Base-by-base conservation (phyloP, 176 grass and related monocot genomes). In the Musa itinerans region DNA sequence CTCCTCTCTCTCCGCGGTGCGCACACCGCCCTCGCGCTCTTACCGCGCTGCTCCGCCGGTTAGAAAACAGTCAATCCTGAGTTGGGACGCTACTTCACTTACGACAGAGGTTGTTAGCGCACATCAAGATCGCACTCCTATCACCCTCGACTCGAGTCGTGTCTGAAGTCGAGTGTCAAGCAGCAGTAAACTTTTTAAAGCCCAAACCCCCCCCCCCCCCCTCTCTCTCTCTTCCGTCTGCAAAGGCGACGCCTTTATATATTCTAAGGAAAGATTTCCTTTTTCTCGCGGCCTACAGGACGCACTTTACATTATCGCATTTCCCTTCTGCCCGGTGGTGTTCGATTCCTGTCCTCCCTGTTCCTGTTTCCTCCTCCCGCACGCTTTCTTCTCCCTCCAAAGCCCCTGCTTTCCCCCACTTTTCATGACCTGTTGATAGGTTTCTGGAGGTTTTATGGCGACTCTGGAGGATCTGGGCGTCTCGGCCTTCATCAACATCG, bases 401-500 rank as follows among this genome's bases (percentile, higher is more conserved):
- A 29, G 0, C 0, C 9, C 21, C 22, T 54, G 21, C 24, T 56
- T 34, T 19, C 25, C 23, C 52, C n/a, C 22, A 2, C 8, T 55
- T 56, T 74, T 55, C 52, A 55, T 27, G 72, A 27, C 12, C 53
- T 10, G 52, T 3, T 52, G 49, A 21, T 52, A 8, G 57, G 4
- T 50, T 64, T 51, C 27, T 11, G 0, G 61, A n/a, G 34, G 13
- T 26, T 22, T 72, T 67, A 97, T 97, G 94, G 94, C 94, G 79
- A 87, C 84, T 64, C 43, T 98, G 23, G 26, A 85, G 86, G 90
- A 98, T 92, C 83, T 98, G 10, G 94, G 86, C 8, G 94, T 98
- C 9, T 98, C 94, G 12, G 94, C 94, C 51, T 90, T 98, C 82
- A 93, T 98, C 86, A 98, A 98, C 88, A 90, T 98, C 54, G 23